Evolutionary conservation across 805 yeast genomes (phyloP).

Genomic region (Candida saitoana): DNA sequence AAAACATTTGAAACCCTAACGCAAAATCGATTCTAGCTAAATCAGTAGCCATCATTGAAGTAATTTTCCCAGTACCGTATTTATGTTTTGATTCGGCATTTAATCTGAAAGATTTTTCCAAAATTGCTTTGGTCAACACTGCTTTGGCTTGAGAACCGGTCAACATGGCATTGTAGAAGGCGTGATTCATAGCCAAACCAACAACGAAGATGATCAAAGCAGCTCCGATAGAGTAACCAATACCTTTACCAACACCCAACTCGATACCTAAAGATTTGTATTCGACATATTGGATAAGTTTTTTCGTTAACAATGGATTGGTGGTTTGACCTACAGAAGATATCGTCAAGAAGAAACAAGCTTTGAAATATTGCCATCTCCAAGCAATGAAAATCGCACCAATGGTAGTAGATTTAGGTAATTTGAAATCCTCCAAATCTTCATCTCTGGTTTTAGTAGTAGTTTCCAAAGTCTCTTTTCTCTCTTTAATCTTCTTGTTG

Average conservation of each 20-base stretch:
- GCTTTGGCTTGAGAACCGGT: constrained; percentile 73
- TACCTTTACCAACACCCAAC: constrained; percentile 27
- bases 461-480: constrained; percentile 22
- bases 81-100: constrained; percentile 53
- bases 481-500: constrained; percentile 20
- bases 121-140: constrained; percentile 62
- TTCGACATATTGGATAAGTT: constrained; percentile 35
- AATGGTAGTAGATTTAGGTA: constrained; percentile 21
- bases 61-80: constrained; percentile 66
- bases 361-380: constrained; percentile 25
- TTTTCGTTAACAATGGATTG: constrained; percentile 34
- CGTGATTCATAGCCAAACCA: constrained; percentile 50
- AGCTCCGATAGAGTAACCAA: constrained; percentile 40
- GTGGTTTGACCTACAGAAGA: constrained; percentile 23
- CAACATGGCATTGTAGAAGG: constrained; percentile 55
- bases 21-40: constrained; percentile 77
- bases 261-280: constrained; percentile 21
- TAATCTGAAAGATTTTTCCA: constrained; percentile 63
- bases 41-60: constrained; percentile 79
- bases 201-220: constrained; percentile 24
- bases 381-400: constrained; percentile 26
- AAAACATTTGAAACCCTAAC: constrained; percentile 60
- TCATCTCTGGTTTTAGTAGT: constrained; percentile 17
- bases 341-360: constrained; percentile 27
- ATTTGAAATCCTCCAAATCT: constrained; percentile 29